Evolutionary conservation across 495 filamentous ascomycete genomes (phyloP).

Genomic region (Penicillium coffeae): DNA sequence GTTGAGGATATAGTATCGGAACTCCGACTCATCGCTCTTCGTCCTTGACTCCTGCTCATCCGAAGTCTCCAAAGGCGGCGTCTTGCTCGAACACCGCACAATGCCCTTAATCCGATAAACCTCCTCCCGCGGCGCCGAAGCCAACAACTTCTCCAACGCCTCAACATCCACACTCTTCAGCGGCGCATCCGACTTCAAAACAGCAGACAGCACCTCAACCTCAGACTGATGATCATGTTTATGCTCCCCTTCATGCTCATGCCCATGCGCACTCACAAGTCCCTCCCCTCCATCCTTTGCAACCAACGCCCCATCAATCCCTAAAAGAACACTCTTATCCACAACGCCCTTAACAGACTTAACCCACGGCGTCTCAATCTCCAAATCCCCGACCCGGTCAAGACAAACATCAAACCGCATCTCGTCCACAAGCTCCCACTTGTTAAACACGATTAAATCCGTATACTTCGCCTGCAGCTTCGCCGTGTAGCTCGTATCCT

Average conservation of each 20-base stretch:
- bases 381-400: constrained; percentile 83
- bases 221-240: constrained; percentile 65
- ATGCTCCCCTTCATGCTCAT: constrained; percentile 19
- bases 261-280: constrained; percentile 3
- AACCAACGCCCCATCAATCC: constrained; percentile 78
- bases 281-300: constrained; percentile 38
- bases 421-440: constrained; percentile 79
- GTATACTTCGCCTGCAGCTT: constrained; percentile 84
- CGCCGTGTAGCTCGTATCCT: constrained; percentile 86
- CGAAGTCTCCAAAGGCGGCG: constrained; percentile 56
- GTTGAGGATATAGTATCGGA: constrained; percentile 73
- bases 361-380: constrained; percentile 72
- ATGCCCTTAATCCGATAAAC: constrained; percentile 95
- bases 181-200: constrained; percentile 44
- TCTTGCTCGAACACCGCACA: constrained; percentile 51
- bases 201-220: constrained; percentile 83
- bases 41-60: constrained; percentile 27
- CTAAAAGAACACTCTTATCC: constrained; percentile 72
- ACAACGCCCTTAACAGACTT: constrained; percentile 77
- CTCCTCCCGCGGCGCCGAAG: constrained; percentile 76
- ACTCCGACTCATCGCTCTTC: constrained; percentile 3
- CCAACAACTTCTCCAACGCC: constrained; percentile 64
- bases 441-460: constrained; percentile 91
- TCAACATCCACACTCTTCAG: constrained; percentile 53
- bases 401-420: constrained; percentile 72